Conservation (phyloP, 1,284 basidiomycete genomes). For the Heterobasidion annosum region DNA sequence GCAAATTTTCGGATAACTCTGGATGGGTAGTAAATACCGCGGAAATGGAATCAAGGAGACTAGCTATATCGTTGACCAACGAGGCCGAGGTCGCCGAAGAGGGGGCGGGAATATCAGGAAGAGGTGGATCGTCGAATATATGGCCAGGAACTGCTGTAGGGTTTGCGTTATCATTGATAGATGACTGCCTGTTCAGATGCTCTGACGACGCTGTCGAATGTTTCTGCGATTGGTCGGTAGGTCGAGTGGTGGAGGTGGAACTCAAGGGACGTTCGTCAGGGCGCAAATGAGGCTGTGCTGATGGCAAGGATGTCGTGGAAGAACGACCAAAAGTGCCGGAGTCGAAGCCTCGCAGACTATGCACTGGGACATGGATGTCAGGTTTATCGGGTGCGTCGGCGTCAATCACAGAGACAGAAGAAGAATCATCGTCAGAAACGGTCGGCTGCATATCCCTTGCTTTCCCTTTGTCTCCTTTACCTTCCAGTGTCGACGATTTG, state of each 20-base stretch:
- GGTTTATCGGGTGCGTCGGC: slow-evolving; percentile 42
- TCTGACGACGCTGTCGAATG: background rate
- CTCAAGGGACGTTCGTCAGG: background rate
- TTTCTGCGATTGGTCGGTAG: background rate
- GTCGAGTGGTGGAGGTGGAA: background rate
- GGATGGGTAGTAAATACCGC: slow-evolving; percentile 52
- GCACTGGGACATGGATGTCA: slow-evolving; percentile 50
- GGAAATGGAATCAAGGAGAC: slow-evolving; percentile 45
- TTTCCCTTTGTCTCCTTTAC: slow-evolving; percentile 43
- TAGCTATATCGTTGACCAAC: slow-evolving; percentile 53
- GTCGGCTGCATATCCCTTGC: slow-evolving; percentile 20
- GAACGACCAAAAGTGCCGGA: slow-evolving; percentile 13
- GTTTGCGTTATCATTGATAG: background rate
- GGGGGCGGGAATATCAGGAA: slow-evolving; percentile 33
- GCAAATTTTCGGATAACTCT: slow-evolving; percentile 57
- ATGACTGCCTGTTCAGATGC: background rate
- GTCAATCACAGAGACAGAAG: slow-evolving; percentile 48
- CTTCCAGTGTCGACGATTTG: slow-evolving; percentile 15
- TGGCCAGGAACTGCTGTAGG: background rate
- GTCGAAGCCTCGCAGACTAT: slow-evolving; percentile 16
- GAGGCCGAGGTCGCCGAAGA: slow-evolving; percentile 27
- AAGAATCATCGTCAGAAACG: slow-evolving; percentile 36
- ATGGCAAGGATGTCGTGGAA: background rate
- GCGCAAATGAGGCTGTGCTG: background rate
- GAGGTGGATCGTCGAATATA: slow-evolving; percentile 37